These are phyloP conservation scores for Penicillium decumbens DNA, from an alignment of 2,329 filamentous ascomycete species.

Conservation along the genomic window DNA sequence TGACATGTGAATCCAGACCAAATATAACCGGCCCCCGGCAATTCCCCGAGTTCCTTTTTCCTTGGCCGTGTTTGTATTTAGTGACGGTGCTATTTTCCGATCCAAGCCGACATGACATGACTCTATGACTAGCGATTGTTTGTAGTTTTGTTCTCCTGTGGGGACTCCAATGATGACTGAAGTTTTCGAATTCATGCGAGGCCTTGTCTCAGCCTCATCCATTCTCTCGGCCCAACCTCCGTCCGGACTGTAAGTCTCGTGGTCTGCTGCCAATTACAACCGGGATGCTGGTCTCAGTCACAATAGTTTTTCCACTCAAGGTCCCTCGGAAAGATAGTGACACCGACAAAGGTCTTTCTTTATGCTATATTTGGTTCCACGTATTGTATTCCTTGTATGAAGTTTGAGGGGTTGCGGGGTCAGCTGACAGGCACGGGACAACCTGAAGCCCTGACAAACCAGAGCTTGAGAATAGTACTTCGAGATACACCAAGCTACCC, in stretches of 20 bases:
- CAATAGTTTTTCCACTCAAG: conserved; percentile 11
- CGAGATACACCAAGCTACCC: not conserved
- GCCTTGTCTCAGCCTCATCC: conserved; percentile 7
- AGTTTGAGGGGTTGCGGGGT: not conserved
- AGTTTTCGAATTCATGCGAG: not conserved
- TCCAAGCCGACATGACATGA: conserved; percentile 19
- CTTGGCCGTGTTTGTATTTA: not conserved
- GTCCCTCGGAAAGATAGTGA: conserved; percentile 8
- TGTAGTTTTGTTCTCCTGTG: conserved; percentile 19
- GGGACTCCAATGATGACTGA: conserved; percentile 2
- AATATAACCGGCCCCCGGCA: conserved; percentile 8
- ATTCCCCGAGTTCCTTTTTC: not conserved
- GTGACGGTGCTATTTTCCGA: not conserved
- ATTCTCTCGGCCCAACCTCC: conserved; percentile 13
- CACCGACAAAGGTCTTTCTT: conserved; percentile 2
- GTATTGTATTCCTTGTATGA: not conserved
- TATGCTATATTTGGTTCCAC: not conserved
- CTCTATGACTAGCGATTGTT: conserved; percentile 25
- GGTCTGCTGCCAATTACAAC: conserved; percentile 10
- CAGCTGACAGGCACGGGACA: conserved; percentile 4
- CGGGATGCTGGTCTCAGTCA: conserved; percentile 9
- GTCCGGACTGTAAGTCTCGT: conserved; percentile 16
- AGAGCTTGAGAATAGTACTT: not conserved
- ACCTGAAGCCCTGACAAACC: not conserved
- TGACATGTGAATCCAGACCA: conserved; percentile 13